Conservation (phyloP, 805 yeast species). For the Yamadazyma akitaensis region DNA sequence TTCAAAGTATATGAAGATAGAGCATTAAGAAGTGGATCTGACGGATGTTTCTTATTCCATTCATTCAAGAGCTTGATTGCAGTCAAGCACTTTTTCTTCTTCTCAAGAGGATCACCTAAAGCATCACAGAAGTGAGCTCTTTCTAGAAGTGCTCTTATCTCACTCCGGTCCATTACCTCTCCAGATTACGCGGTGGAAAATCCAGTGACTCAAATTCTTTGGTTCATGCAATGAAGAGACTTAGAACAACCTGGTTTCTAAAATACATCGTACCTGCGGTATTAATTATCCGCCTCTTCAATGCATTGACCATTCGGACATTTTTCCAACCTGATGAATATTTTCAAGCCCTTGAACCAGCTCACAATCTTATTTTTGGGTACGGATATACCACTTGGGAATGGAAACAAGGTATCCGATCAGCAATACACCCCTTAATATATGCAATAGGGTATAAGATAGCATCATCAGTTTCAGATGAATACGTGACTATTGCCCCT, state of each 20-base stretch:
- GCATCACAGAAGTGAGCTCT: slow-evolving; percentile 14
- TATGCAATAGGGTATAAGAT: slow-evolving; percentile 46
- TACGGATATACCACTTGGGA: slow-evolving; percentile 94
- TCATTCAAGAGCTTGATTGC: slow-evolving; percentile 24
- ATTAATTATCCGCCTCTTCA: slow-evolving; percentile 32
- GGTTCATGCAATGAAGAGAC: background rate
- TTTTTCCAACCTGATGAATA: slow-evolving; percentile 96
- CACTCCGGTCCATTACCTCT: background rate
- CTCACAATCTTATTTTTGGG: slow-evolving; percentile 69
- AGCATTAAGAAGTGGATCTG: background rate
- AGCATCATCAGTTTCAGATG: slow-evolving; percentile 23
- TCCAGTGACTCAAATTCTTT: background rate
- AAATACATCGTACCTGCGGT: background rate
- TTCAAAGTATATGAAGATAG: slow-evolving; percentile 21
- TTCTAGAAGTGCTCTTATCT: slow-evolving; percentile 14
- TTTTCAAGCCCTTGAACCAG: slow-evolving; percentile 92
- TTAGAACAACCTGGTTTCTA: background rate
- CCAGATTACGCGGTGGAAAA: slow-evolving; percentile 2
- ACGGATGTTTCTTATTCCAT: slow-evolving; percentile 10
- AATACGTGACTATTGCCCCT: slow-evolving; percentile 48
- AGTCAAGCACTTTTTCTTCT: slow-evolving; percentile 20
- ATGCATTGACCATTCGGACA: slow-evolving; percentile 63
- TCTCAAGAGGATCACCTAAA: slow-evolving; percentile 13
- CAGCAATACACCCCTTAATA: slow-evolving; percentile 75
- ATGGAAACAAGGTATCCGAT: slow-evolving; percentile 74